Evolutionary conservation across 2,329 filamentous ascomycete species (phyloP), one percentile per base, ranked within the genome.

Genomic region (Paecilomyces formosus): DNA sequence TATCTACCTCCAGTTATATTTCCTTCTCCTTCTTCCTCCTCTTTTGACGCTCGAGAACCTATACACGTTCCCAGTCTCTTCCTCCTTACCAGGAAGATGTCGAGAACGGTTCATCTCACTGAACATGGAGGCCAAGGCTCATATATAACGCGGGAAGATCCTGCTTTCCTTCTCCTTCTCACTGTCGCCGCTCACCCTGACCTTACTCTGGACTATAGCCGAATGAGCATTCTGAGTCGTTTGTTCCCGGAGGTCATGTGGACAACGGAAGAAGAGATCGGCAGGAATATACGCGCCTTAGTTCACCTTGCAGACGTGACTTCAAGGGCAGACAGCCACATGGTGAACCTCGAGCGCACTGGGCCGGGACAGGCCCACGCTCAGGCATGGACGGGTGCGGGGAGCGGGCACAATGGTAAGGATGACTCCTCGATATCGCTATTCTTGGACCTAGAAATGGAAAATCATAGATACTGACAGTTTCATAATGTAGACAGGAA

Each of bases 181-280:
- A 3, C 35, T 9, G 33, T 60, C 12, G 51, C 56, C 26, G 50
- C 33, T 24, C 55, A 58, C 15, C 55, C 59, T 7, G 31, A 56
- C 9, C 53, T 59, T 12, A 24, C 33, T 4, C 53, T 57, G 2
- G 53, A 59, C 24, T 57, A 59, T 54, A 28, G n/a, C 13, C 50
- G 52, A 2, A 61, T 61, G 60, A 45, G 57, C 7, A 12, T 24
- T n/a, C 28, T 56, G 18, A 59, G 57, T 49, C 55, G 35, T 7
- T 18, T 28, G 18, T 12, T 59, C 4, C 50, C 55, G 11, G 53
- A 59, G 22, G 30, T 49, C 26, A 35, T 59, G 22, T 59, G 57
- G 55, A 54, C 57, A 28, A 31, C 55, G 8, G 6, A 30, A 3
- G 28, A 24, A 13, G 56, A 52, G 26, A 39, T 61, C 52, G 30